These are phyloP conservation scores for Colletotrichum musicola DNA, from an alignment of 2,329 filamentous ascomycete species.

Conservation along the genomic window DNA sequence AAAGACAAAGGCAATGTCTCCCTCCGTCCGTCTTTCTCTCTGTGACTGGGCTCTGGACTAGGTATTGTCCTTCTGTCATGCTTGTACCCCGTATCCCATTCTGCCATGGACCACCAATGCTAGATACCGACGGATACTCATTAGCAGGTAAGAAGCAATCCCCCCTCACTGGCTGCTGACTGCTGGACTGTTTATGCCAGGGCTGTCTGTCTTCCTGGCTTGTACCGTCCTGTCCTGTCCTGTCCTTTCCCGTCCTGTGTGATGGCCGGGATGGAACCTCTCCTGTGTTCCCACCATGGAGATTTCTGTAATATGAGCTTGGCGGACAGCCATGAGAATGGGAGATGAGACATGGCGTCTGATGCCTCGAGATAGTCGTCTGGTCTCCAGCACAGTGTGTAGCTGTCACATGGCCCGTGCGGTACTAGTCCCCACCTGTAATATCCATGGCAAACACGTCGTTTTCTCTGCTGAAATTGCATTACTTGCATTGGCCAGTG, in stretches of 20 bases:
- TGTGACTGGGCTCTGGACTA: no score
- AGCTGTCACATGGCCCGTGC: conserved; percentile 6
- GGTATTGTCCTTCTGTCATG: no score
- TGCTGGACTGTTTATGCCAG: conserved; percentile 22
- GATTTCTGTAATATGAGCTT: conserved; percentile 39
- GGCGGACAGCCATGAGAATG: conserved; percentile 34
- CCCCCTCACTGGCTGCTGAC: conserved; percentile 1
- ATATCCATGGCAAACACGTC: conserved; percentile 26
- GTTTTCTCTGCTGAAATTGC: conserved; percentile 12
- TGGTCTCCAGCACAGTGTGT: conserved; percentile 34
- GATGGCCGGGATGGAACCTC: conserved; percentile 28
- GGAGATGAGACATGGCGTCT: conserved; percentile 39
- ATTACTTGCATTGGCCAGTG: conserved; percentile 16
- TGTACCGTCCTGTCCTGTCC: no score
- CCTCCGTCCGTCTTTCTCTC: no score
- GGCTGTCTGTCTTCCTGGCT: conserved; percentile 29
- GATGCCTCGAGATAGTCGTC: conserved; percentile 37
- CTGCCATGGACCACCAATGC: background rate
- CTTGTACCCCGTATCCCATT: no score
- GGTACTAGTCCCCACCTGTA: background rate
- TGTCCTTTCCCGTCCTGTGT: background rate
- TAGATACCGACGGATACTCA: background rate
- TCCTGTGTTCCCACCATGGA: conserved; percentile 38
- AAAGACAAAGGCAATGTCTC: no score
- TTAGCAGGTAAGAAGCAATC: background rate